Base-by-base conservation (phyloP, 163 green algal species). In the Chlorella variabilis region DNA sequence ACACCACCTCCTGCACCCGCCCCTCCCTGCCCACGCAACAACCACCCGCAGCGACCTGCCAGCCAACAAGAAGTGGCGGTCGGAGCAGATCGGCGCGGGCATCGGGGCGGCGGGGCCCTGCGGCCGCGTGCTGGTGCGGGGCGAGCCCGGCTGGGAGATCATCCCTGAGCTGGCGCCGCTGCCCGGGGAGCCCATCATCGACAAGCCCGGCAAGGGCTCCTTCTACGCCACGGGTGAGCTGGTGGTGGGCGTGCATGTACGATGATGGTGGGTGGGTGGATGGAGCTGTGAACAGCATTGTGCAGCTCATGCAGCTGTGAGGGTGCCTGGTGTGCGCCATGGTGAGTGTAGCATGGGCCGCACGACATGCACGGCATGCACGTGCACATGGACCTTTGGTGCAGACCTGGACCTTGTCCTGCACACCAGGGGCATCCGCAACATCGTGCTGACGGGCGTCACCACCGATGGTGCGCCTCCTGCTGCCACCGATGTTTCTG, bases 161-260 rank as follows among this genome's bases (percentile, higher is more conserved):
- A 94, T 95, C 36, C 84, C 85, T 13, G 91, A 95, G 87, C 79
- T 95, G 80, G 81, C 83, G 21, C 90, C 91, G 2, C 2, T 86
- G 3, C 11, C 41, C 2, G 87, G 84, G 0, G 91, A 95, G 77
- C 20, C 82, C 3, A 70, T 95, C 48, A 89, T 95, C 29, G 91
- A 95, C 82, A 95, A 95, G 81, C 91, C 91, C 0, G 91, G 91
- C 59, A 95, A 95, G 78, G 89, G 89, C 25, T 87, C 69, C 41
- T 95, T 95, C 87, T 93, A 80, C 66, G 84, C 80, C 45, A 95
- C 91, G 84, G 70, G 70, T 77, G 70, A 27, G 70, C n/a, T n/a
- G n/a, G 45, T 15, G 45, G 45, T 15, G 15, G 45, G 45, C 45
- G 45, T n/a, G n/a, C n/a, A n/a, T n/a, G n/a, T n/a, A n/a, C n/a